Percentiles rank a stretch among this genome's conserved stretches.
phyloP scores from a whole-genome alignment of 306 rosid genomes.

The Glycine latifolia region DNA sequence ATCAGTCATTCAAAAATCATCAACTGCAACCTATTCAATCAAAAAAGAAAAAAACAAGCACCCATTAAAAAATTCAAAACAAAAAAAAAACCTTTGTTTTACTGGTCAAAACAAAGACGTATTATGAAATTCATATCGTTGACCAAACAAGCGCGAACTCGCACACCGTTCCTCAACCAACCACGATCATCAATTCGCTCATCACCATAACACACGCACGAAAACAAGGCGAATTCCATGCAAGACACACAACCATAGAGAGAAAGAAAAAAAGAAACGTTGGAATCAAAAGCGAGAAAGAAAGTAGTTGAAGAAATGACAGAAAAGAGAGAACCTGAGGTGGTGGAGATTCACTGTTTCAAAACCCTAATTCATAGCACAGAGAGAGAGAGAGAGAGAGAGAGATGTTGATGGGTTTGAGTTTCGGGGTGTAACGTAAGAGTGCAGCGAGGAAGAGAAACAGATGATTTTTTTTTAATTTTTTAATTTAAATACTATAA shows the following conservation, averaged over 20 bases:
- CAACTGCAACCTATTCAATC: not conserved
- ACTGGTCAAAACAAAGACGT: slow-evolving; percentile 41
- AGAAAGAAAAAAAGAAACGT: not conserved
- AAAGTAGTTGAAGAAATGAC: slow-evolving; percentile 13
- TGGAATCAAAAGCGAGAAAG: slow-evolving; percentile 1
- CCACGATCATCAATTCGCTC: slow-evolving; percentile 35
- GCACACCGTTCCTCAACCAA: not conserved
- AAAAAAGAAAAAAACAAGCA: not conserved
- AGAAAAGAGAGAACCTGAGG: slow-evolving; percentile 16
- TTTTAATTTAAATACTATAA: not conserved
- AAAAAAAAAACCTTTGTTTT: not conserved
- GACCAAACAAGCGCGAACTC: slow-evolving; percentile 36
- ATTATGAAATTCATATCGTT: slow-evolving; percentile 6
- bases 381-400: slow-evolving; percentile 29
- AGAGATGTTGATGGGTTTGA: slow-evolving; percentile 45
- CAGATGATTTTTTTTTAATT: not conserved
- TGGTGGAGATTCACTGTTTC: slow-evolving; percentile 57
- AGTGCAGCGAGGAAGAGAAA: slow-evolving; percentile 22
- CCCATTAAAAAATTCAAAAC: not conserved
- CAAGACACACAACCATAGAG: not conserved
- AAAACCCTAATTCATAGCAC: slow-evolving; percentile 68
- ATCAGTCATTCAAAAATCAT: not conserved
- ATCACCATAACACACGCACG: not conserved
- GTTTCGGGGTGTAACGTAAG: slow-evolving; percentile 35
- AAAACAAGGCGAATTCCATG: slow-evolving; percentile 40